These are phyloP conservation scores for Proliferodiscus dingleyae DNA, from an alignment of 2,329 filamentous ascomycete species.

Conservation along the genomic window DNA sequence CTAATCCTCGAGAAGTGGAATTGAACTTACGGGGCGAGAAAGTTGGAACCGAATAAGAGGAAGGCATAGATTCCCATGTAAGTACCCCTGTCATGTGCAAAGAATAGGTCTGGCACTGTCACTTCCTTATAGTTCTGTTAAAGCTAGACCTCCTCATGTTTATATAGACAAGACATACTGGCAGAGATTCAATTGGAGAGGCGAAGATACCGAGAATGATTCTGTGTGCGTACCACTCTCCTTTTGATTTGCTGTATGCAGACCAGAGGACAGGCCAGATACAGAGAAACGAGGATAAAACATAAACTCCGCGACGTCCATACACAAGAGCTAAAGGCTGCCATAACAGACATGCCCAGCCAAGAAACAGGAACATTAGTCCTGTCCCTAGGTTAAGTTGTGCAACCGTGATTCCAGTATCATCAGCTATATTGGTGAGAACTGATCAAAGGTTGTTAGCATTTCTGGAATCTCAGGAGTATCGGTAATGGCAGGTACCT, in stretches of 20 bases:
- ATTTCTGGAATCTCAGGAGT: background rate
- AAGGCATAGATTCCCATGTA: slow-evolving; percentile 39
- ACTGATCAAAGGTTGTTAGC: slow-evolving; percentile 26
- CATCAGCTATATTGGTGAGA: slow-evolving; percentile 39
- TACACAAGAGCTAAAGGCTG: slow-evolving; percentile 45
- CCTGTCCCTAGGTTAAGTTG: slow-evolving; percentile 43
- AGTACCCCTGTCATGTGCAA: slow-evolving; percentile 37
- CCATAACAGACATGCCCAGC: slow-evolving; percentile 46
- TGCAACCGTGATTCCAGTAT: slow-evolving; percentile 34
- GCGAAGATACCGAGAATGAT: slow-evolving; percentile 15
- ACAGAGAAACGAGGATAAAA: slow-evolving; percentile 16
- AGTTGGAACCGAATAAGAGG: slow-evolving; percentile 38
- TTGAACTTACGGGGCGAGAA: slow-evolving; percentile 29
- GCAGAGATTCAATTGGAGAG: slow-evolving; percentile 18
- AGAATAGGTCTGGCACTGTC: slow-evolving; percentile 33
- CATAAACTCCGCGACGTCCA: slow-evolving; percentile 28
- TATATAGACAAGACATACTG: background rate
- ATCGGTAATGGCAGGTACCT: background rate
- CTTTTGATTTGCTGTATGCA: slow-evolving; percentile 14
- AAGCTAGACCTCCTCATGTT: background rate
- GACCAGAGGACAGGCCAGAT: slow-evolving; percentile 34
- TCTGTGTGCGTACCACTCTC: slow-evolving; percentile 16
- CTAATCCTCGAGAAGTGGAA: no score
- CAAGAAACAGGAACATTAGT: slow-evolving; percentile 45
- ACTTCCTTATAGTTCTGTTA: slow-evolving; percentile 15